These are phyloP conservation scores for Shiraia sp. DNA, from an alignment of 2,329 filamentous ascomycete genomes.

Conservation along the genomic window DNA sequence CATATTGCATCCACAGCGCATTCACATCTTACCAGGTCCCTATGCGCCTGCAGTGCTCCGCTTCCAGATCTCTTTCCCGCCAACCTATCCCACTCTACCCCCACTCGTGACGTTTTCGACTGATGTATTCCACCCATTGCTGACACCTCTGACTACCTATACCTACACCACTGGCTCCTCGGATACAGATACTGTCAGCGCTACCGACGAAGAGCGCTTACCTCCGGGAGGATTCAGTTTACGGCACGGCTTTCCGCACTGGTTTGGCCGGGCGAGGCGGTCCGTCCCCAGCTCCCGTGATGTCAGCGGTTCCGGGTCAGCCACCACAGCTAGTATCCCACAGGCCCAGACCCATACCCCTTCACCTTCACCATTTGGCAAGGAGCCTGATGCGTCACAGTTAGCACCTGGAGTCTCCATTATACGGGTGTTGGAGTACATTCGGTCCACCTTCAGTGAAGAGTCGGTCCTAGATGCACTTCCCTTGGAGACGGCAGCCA, in stretches of 20 bases:
- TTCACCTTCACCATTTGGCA: constrained; percentile 10
- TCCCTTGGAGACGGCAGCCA: constrained; percentile 80
- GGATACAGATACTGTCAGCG: constrained; percentile 77
- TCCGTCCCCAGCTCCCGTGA: constrained; percentile 36
- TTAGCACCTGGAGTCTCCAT: constrained; percentile 27
- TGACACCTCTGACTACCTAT: constrained; percentile 92
- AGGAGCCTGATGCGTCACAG: constrained; percentile 8
- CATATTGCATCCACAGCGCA: constrained; percentile 9
- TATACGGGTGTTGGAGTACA: constrained; percentile 73
- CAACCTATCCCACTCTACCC: constrained; percentile 75
- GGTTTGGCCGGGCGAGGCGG: constrained; percentile 65
- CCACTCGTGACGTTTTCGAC: constrained; percentile 87
- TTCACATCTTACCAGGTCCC: constrained; percentile 66
- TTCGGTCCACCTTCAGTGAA: constrained; percentile 80
- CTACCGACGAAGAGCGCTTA: constrained; percentile 78
- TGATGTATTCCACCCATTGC: constrained; percentile 92
- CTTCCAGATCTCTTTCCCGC: constrained; percentile 86
- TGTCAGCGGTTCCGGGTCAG: too few relatives aligned
- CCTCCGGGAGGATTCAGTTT: constrained; percentile 90
- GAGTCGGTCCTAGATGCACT: constrained; percentile 76
- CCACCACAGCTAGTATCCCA: too few relatives aligned
- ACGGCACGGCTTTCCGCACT: constrained; percentile 85
- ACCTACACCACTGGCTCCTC: constrained; percentile 79
- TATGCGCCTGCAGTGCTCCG: constrained; percentile 86
- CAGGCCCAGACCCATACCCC: constrained; percentile 28